A percentile compares a stretch with the other conserved stretches of the same genome.
Conservation (phyloP, 345 rosid genomes). For the Stellera chamaejasme region DNA sequence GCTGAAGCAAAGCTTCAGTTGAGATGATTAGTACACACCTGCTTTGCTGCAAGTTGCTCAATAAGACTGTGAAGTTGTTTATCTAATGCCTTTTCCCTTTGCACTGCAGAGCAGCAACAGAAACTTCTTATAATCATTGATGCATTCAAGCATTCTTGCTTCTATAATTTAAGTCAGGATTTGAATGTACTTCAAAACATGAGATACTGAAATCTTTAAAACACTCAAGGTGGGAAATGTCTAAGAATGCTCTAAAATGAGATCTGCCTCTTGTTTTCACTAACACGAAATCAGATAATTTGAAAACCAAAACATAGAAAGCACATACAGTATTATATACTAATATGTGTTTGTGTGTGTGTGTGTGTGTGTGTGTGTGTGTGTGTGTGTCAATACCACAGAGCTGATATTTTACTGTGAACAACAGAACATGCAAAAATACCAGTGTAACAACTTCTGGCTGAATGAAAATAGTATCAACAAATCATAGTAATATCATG, state of each 20-base stretch:
- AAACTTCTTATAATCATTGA: constrained; percentile 5
- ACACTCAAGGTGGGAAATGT: background rate
- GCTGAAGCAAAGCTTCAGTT: constrained; percentile 1
- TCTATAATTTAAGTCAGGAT: too few species aligned
- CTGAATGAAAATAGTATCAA: constrained; percentile 4
- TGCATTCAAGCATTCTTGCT: too few species aligned
- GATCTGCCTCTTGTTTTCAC: background rate
- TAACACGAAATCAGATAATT: constrained; percentile 2
- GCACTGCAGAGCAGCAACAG: constrained; percentile 36
- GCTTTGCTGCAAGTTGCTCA: constrained; percentile 87
- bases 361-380: too few species aligned
- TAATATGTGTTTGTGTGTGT: too few species aligned
- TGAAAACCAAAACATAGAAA: constrained; percentile 5
- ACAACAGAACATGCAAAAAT: too few species aligned
- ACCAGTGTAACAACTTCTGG: too few species aligned
- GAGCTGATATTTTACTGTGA: too few species aligned
- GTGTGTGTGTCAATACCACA: background rate
- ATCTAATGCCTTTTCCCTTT: constrained; percentile 86
- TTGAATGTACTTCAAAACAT: too few species aligned
- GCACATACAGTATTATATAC: background rate
- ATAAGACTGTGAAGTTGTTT: constrained; percentile 84
- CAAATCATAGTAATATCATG: constrained; percentile 2
- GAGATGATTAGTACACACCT: constrained; percentile 35
- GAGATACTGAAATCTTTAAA: too few species aligned
- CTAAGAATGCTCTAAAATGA: background rate